phyloP scores from a whole-genome alignment of 2,329 filamentous ascomycete genomes.

The Blastomyces silverae region DNA sequence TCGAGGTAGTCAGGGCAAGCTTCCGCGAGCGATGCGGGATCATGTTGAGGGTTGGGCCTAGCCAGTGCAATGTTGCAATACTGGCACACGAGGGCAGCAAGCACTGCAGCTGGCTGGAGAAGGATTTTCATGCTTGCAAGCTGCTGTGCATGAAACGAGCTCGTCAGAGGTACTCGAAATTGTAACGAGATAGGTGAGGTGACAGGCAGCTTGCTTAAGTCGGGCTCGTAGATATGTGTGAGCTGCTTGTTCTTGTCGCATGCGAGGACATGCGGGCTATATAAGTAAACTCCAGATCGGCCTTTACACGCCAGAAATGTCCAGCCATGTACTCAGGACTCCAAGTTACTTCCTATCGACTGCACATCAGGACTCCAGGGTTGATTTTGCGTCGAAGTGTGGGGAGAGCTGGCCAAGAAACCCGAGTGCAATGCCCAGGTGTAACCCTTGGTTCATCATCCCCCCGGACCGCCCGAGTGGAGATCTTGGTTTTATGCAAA shows the following conservation, averaged over 20 bases:
- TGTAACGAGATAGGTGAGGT: neutral
- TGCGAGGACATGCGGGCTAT: neutral
- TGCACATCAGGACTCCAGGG: too few relatives aligned
- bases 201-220: neutral
- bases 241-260: neutral
- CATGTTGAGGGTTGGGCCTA: neutral
- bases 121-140: conserved; percentile 1
- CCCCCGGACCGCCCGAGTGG: too few relatives aligned
- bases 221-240: neutral
- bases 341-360: too few relatives aligned
- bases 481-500: too few relatives aligned
- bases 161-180: neutral
- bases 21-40: conserved; percentile 18
- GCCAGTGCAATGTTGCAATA: neutral
- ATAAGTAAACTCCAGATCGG: too few relatives aligned
- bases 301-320: too few relatives aligned
- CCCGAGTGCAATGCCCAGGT: too few relatives aligned
- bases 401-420: too few relatives aligned
- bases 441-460: too few relatives aligned
- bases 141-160: neutral
- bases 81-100: neutral
- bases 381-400: too few relatives aligned
- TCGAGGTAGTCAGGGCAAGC: conserved; percentile 28
- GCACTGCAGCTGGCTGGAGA: conserved; percentile 3
- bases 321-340: too few relatives aligned